Conservation (phyloP, 345 rosid species). For the Hibiscus syriacus region DNA sequence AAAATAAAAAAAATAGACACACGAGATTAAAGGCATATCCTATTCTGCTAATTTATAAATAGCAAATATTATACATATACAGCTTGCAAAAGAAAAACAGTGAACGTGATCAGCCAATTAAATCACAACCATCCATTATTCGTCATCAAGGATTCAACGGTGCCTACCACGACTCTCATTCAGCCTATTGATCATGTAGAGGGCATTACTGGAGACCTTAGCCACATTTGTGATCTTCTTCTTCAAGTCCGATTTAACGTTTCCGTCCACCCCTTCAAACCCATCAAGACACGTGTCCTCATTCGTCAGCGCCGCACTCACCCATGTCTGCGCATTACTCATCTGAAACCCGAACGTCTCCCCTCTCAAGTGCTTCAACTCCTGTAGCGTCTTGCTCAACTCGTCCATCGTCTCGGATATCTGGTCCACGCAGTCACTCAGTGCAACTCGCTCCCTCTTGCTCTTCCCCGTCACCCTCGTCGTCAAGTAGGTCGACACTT, state of each 20-base stretch:
- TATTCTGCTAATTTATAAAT: no score
- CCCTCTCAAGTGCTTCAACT: conserved; percentile 52
- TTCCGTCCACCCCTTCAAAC: conserved; percentile 38
- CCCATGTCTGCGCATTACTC: conserved; percentile 86
- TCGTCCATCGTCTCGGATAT: conserved; percentile 62
- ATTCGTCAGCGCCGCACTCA: conserved; percentile 72
- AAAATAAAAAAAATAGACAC: no score
- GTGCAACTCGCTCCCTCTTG: conserved; percentile 40
- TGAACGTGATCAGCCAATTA: neutral
- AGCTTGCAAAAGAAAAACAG: neutral
- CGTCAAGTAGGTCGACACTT: conserved; percentile 26
- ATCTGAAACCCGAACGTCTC: conserved; percentile 52
- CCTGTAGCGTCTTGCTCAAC: conserved; percentile 41
- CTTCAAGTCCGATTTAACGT: conserved; percentile 36
- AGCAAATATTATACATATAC: neutral
- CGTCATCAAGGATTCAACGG: neutral
- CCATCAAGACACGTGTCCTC: conserved; percentile 94
- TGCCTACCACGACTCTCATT: conserved; percentile 4
- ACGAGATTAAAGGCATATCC: no score
- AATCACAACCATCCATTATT: neutral
- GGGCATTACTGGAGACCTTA: conserved; percentile 72
- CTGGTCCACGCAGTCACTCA: conserved; percentile 73
- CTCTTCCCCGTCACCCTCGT: conserved; percentile 12
- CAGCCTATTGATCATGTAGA: conserved; percentile 50
- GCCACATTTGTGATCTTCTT: conserved; percentile 51